Conservation (phyloP, 495 filamentous ascomycete genomes). For the Trichoderma reesei region DNA sequence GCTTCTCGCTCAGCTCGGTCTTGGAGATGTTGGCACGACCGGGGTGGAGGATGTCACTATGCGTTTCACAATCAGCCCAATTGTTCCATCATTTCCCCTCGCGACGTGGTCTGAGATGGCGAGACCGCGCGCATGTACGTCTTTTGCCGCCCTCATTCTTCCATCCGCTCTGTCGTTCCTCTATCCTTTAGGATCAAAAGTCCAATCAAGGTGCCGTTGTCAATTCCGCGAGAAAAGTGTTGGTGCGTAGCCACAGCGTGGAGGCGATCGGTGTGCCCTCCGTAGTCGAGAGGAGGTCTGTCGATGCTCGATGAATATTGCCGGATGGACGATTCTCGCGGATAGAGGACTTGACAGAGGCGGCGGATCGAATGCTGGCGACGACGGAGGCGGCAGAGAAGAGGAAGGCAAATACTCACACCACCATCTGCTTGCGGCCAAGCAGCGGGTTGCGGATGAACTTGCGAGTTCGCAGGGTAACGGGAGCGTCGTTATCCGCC, state of each 20-base stretch:
- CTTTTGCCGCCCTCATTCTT: neutral
- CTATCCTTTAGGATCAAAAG: neutral
- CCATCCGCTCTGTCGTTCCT: neutral
- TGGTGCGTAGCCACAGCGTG: neutral
- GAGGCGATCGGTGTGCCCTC: neutral
- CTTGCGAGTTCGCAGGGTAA: slow-evolving; percentile 99
- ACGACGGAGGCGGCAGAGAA: neutral
- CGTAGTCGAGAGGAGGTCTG: neutral
- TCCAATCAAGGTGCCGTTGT: neutral
- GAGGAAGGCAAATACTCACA: slow-evolving; percentile 57
- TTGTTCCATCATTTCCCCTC: no score
- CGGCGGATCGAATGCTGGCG: neutral
- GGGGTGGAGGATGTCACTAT: slow-evolving; percentile 98
- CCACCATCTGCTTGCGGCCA: slow-evolving; percentile 98
- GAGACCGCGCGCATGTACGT: neutral
- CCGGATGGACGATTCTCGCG: neutral
- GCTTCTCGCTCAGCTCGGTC: slow-evolving; percentile 92
- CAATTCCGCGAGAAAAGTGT: neutral
- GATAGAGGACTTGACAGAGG: neutral
- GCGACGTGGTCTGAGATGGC: neutral
- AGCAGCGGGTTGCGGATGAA: slow-evolving; percentile 99
- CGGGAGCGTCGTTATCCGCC: slow-evolving; percentile 48
- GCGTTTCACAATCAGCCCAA: slow-evolving; percentile 13
- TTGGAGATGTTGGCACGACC: slow-evolving; percentile 97
- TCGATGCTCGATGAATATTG: neutral